Conservation (phyloP, 2,329 filamentous ascomycete genomes). For the Alternaria gaisen region DNA sequence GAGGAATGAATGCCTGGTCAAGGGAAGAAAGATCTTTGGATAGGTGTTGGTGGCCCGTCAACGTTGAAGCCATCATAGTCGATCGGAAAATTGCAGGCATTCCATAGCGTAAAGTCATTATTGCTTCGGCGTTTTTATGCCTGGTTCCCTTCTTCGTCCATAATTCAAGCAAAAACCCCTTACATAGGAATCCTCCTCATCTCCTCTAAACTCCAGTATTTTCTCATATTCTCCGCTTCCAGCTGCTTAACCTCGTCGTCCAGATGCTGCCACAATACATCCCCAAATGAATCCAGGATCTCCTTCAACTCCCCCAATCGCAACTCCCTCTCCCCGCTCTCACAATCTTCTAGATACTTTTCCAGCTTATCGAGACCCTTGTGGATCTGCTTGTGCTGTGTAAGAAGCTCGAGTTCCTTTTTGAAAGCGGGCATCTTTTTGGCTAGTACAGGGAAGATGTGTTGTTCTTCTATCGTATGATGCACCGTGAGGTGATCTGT, state of each 20-base stretch:
- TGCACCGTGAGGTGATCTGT: constrained; percentile 71
- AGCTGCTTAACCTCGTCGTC: constrained; percentile 83
- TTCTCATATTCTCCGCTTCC: constrained; percentile 86
- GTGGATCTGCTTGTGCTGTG: constrained; percentile 83
- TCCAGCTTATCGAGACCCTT: constrained; percentile 73
- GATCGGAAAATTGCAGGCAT: neutral
- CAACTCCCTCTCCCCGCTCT: constrained; percentile 68
- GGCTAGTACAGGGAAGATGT: constrained; percentile 82
- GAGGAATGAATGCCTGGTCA: neutral
- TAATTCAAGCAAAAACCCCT: neutral
- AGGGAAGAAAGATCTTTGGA: neutral
- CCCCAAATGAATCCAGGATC: constrained; percentile 80
- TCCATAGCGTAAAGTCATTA: neutral
- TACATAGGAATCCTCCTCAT: constrained; percentile 75
- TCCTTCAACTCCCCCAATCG: constrained; percentile 67
- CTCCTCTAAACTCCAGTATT: constrained; percentile 81
- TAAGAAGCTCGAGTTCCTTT: constrained; percentile 70
- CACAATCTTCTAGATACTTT: constrained; percentile 70
- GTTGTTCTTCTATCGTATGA: constrained; percentile 82
- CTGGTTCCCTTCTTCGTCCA: neutral
- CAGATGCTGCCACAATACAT: constrained; percentile 81
- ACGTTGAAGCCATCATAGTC: neutral
- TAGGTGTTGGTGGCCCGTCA: neutral
- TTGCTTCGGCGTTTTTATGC: neutral
- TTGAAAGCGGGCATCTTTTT: constrained; percentile 81